These are phyloP conservation scores for Aspergillus fructus DNA, from an alignment of 2,329 filamentous ascomycete genomes.

Conservation along the genomic window DNA sequence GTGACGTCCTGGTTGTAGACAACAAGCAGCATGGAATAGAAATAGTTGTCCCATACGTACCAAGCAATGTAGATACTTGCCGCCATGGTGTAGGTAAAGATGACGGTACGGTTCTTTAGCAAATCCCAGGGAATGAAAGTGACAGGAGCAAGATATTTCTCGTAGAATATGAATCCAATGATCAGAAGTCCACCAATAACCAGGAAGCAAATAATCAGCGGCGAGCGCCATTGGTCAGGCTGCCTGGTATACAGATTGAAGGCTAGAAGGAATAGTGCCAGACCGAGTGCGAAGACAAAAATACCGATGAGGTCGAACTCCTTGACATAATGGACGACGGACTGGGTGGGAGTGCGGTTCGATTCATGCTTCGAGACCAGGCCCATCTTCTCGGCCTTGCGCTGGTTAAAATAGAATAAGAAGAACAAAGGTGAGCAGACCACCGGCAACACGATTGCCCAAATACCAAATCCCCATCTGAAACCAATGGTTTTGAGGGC, in stretches of 20 bases:
- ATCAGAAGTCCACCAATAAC: constrained; percentile 28
- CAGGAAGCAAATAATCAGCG: constrained; percentile 55
- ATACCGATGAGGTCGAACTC: constrained; percentile 66
- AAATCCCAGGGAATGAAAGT: constrained; percentile 57
- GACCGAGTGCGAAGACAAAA: constrained; percentile 59
- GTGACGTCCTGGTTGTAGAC: constrained; percentile 49
- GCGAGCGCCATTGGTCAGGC: constrained; percentile 39
- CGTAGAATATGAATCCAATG: constrained; percentile 56
- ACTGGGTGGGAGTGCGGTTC: constrained; percentile 50
- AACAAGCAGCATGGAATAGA: constrained; percentile 55
- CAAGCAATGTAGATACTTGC: constrained; percentile 50
- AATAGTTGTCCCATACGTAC: constrained; percentile 57
- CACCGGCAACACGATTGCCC: constrained; percentile 59
- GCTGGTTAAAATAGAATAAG: constrained; percentile 57
- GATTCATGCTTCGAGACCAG: constrained; percentile 46
- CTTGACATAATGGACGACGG: constrained; percentile 54
- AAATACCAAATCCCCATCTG: constrained; percentile 64
- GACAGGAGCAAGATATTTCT: constrained; percentile 52
- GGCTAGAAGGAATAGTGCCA: constrained; percentile 64
- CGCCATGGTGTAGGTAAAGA: constrained; percentile 53
- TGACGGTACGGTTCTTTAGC: constrained; percentile 50
- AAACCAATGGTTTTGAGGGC: constrained; percentile 52
- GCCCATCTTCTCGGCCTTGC: constrained; percentile 57
- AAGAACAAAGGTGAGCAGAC: constrained; percentile 56
- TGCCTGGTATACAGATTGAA: constrained; percentile 54